These are phyloP conservation scores for Puya raimondii DNA, from an alignment of 176 grass and related monocot species.

Conservation along the genomic window DNA sequence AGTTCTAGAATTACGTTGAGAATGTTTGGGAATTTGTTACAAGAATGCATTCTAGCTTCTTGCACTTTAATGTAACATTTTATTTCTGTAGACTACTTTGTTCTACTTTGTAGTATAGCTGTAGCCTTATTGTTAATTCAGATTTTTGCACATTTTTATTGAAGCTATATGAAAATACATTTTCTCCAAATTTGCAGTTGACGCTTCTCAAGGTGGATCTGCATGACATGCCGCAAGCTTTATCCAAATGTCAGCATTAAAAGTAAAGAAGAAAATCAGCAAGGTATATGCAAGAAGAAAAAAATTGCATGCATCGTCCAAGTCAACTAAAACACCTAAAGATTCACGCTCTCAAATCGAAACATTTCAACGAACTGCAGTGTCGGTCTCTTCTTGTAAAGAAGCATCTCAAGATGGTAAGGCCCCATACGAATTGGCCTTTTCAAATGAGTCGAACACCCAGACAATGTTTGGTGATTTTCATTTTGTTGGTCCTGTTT, in stretches of 20 bases:
- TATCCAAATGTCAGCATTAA: slow-evolving; percentile 63
- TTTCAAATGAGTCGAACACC: not conserved
- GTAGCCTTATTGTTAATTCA: not conserved
- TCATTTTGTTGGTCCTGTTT: not conserved
- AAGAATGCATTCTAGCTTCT: not conserved
- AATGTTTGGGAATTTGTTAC: not conserved
- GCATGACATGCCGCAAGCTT: slow-evolving; percentile 47
- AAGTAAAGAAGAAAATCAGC: slow-evolving; percentile 61
- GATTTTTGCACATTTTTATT: not conserved
- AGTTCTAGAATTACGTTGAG: not conserved
- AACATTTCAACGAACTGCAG: slow-evolving; percentile 18
- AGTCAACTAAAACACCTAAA: slow-evolving; percentile 35
- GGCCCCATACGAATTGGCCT: not conserved
- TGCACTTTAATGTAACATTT: not conserved
- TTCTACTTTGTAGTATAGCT: not conserved
- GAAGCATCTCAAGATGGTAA: slow-evolving; percentile 44
- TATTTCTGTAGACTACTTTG: not conserved
- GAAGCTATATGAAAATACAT: not conserved
- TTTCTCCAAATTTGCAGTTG: slow-evolving; percentile 1
- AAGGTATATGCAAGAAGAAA: slow-evolving; percentile 44
- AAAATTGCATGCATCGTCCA: slow-evolving; percentile 36
- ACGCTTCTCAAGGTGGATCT: slow-evolving; percentile 42
- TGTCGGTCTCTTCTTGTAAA: slow-evolving; percentile 14
- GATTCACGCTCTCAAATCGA: slow-evolving; percentile 21
- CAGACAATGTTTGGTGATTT: not conserved